These are phyloP conservation scores for Thielaviopsis punctulata DNA, from an alignment of 2,329 filamentous ascomycete species.

Conservation along the genomic window DNA sequence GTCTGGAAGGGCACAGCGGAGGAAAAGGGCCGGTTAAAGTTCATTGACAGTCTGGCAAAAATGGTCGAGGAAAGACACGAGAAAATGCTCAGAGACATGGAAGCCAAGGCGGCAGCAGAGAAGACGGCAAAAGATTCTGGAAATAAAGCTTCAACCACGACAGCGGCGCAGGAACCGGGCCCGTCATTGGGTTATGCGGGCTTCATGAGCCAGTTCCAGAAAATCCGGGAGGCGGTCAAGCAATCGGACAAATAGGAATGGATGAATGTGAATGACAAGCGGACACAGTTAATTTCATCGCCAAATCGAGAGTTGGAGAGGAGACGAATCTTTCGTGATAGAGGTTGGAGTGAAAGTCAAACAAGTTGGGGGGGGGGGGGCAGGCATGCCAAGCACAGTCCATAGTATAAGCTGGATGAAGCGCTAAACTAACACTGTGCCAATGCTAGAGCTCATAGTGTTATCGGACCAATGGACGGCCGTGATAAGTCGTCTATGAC, in stretches of 20 bases:
- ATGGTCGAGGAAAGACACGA: slow-evolving; percentile 61
- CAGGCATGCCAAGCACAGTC: too few relatives aligned
- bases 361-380: too few relatives aligned
- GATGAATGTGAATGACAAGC: too few relatives aligned
- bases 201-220: slow-evolving; percentile 47
- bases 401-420: too few relatives aligned
- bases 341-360: too few relatives aligned
- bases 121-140: slow-evolving; percentile 21
- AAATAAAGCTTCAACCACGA: slow-evolving; percentile 16
- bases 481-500: slow-evolving; percentile 4
- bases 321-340: too few relatives aligned
- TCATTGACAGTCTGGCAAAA: slow-evolving; percentile 67
- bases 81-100: slow-evolving; percentile 35
- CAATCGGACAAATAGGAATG: slow-evolving; percentile 20
- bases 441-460: neutral
- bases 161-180: slow-evolving; percentile 24
- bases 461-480: slow-evolving; percentile 1
- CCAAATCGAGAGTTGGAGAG: too few relatives aligned
- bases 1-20: slow-evolving; percentile 95
- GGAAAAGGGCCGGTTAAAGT: slow-evolving; percentile 65
- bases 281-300: too few relatives aligned
- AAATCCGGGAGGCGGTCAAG: slow-evolving; percentile 31
- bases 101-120: slow-evolving; percentile 23
- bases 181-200: slow-evolving; percentile 26
- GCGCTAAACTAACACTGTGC: slow-evolving; percentile 12